A percentile compares a stretch with the other conserved stretches of the same genome.
phyloP scores from a whole-genome alignment of 768 basidiomycete species.

The Boletus reticuloceps region DNA sequence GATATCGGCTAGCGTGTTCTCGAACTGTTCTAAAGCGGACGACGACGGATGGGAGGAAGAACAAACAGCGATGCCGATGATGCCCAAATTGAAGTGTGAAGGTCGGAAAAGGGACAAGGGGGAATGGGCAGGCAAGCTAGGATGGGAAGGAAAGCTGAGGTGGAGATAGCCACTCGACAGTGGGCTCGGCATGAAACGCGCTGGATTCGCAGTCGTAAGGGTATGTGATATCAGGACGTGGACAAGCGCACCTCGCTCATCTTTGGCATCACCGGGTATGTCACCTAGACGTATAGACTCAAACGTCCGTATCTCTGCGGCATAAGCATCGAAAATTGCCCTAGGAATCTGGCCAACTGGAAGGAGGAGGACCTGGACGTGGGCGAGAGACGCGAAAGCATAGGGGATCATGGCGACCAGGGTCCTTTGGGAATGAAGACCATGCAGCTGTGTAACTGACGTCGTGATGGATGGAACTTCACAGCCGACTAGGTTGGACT shows the following conservation, averaged over 20 bases:
- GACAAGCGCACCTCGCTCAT: constrained; percentile 61
- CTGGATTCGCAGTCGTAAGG: constrained; percentile 35
- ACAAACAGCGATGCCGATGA: constrained; percentile 83
- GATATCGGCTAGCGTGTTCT: constrained; percentile 57
- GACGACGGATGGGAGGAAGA: constrained; percentile 52
- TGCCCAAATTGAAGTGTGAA: constrained; percentile 81
- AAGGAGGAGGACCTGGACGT: constrained; percentile 79
- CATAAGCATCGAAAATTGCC: constrained; percentile 70
- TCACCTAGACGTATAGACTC: constrained; percentile 75
- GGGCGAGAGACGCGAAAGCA: constrained; percentile 80
- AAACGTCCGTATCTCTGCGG: constrained; percentile 69
- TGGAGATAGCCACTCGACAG: constrained; percentile 80
- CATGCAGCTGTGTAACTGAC: too few species aligned
- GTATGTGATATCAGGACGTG: not conserved
- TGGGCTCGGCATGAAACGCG: constrained; percentile 78
- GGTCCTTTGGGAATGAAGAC: constrained; percentile 4
- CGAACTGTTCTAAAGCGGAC: constrained; percentile 62
- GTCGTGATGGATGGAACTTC: not conserved
- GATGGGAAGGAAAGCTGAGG: constrained; percentile 74
- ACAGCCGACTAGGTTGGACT: constrained; percentile 2
- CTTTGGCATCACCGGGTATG: constrained; percentile 75
- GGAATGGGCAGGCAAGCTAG: constrained; percentile 63
- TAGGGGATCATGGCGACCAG: constrained; percentile 54
- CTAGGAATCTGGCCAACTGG: constrained; percentile 78
- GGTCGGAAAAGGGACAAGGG: constrained; percentile 71